These are phyloP conservation scores for Wickerhamiella musiphila DNA, from an alignment of 805 yeast species.

Conservation along the genomic window DNA sequence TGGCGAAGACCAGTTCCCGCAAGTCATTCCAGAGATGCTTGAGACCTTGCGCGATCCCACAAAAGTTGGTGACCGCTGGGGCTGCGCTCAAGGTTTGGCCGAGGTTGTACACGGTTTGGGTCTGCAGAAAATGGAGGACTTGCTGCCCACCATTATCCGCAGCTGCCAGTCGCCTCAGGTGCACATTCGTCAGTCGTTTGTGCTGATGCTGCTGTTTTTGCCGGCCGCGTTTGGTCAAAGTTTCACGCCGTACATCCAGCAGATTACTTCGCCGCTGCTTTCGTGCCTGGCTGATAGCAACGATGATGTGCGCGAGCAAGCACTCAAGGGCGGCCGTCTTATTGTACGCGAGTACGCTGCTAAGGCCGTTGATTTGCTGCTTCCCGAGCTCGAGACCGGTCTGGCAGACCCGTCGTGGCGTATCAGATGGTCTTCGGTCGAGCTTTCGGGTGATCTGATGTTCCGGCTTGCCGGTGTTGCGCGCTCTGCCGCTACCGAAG, in stretches of 20 bases:
- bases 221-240: slow-evolving; percentile 84
- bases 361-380: slow-evolving; percentile 76
- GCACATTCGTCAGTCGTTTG: slow-evolving; percentile 75
- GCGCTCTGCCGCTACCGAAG: slow-evolving; percentile 23
- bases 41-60: slow-evolving; percentile 59
- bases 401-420: slow-evolving; percentile 66
- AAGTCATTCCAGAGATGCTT: slow-evolving; percentile 63
- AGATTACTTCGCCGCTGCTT: slow-evolving; percentile 80
- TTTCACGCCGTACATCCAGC: slow-evolving; percentile 72
- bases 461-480: slow-evolving; percentile 77
- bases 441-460: slow-evolving; percentile 83
- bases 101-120: slow-evolving; percentile 93
- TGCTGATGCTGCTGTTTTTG: slow-evolving; percentile 73
- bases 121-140: slow-evolving; percentile 66
- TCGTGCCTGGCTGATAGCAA: slow-evolving; percentile 79
- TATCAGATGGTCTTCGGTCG: slow-evolving; percentile 84
- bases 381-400: slow-evolving; percentile 89
- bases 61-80: slow-evolving; percentile 80
- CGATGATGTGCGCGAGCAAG: slow-evolving; percentile 74
- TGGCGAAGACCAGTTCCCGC: slow-evolving; percentile 93
- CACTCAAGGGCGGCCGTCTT: slow-evolving; percentile 82
- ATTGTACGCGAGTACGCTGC: slow-evolving; percentile 82
- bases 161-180: slow-evolving; percentile 52
- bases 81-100: slow-evolving; percentile 91
- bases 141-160: slow-evolving; percentile 61